Percentiles rank a stretch among this genome's conserved stretches.
Evolutionary conservation across 257 asterid genomes (phyloP).

Genomic region (Nicotiana tabacum): DNA sequence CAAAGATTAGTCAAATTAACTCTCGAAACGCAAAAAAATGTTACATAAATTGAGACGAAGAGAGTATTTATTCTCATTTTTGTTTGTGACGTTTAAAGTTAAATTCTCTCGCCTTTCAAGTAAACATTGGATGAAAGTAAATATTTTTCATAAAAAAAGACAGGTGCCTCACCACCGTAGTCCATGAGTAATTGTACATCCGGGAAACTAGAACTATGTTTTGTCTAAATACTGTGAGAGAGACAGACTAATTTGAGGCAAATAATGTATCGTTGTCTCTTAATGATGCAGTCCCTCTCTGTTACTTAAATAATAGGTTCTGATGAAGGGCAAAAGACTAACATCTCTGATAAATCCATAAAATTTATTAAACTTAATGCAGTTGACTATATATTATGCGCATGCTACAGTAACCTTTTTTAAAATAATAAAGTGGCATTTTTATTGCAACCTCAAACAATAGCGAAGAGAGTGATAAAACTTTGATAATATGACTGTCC

Average conservation of each 20-base stretch:
- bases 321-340: not conserved
- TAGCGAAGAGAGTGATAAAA: not conserved
- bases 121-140: no score
- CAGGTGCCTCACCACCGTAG: not conserved
- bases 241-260: not conserved
- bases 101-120: no score
- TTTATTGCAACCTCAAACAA: not conserved
- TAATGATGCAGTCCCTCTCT: not conserved
- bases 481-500: not conserved
- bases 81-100: no score
- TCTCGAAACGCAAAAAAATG: no score
- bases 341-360: not conserved
- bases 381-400: not conserved
- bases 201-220: not conserved
- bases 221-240: constrained; percentile 1
- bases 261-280: not conserved
- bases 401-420: not conserved
- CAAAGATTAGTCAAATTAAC: no score
- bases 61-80: no score
- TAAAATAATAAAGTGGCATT: not conserved
- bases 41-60: no score
- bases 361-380: not conserved
- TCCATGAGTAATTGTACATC: no score
- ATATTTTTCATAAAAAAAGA: not conserved
- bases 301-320: not conserved